Conservation (phyloP, 352 stramenopile species). For the Phytopythium delawarense region DNA sequence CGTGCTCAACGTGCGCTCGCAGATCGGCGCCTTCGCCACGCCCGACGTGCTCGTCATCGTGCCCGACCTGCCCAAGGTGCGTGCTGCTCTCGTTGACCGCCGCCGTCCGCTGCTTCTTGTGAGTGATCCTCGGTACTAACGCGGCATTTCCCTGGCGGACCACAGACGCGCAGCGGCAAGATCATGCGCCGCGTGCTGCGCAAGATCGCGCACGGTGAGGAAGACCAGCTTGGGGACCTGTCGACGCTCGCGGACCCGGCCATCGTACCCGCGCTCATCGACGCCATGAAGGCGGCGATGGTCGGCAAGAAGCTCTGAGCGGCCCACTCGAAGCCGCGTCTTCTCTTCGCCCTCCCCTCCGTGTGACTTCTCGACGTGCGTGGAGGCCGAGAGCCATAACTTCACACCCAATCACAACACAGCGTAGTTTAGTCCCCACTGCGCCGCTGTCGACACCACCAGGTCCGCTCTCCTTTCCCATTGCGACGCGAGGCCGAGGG, state of each 20-base stretch:
- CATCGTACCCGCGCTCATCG: slow-evolving; percentile 93
- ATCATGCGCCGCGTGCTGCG: slow-evolving; percentile 99
- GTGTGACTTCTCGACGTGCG: neutral
- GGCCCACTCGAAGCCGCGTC: no score
- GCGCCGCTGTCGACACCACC: neutral
- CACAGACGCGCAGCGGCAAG: slow-evolving; percentile 92
- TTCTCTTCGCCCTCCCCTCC: neutral
- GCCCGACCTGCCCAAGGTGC: slow-evolving; percentile 84
- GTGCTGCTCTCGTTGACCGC: neutral
- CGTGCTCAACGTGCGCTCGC: slow-evolving; percentile 76
- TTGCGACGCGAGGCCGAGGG: no score
- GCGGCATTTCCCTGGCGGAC: neutral
- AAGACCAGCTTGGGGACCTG: slow-evolving; percentile 94
- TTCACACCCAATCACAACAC: neutral
- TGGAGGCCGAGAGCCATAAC: neutral
- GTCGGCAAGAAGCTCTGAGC: slow-evolving; percentile 36
- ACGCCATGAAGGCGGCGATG: slow-evolving; percentile 79
- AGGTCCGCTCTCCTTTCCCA: no score
- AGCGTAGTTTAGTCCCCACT: slow-evolving; percentile 1
- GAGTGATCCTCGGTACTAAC: no score
- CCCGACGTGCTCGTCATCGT: slow-evolving; percentile 94
- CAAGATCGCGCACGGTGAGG: slow-evolving; percentile 96
- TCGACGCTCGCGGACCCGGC: slow-evolving; percentile 95
- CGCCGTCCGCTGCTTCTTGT: no score
- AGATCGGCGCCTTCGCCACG: slow-evolving; percentile 95